These are phyloP conservation scores for Fusarium sp. DNA, from an alignment of 2,329 filamentous ascomycete species.

Conservation along the genomic window DNA sequence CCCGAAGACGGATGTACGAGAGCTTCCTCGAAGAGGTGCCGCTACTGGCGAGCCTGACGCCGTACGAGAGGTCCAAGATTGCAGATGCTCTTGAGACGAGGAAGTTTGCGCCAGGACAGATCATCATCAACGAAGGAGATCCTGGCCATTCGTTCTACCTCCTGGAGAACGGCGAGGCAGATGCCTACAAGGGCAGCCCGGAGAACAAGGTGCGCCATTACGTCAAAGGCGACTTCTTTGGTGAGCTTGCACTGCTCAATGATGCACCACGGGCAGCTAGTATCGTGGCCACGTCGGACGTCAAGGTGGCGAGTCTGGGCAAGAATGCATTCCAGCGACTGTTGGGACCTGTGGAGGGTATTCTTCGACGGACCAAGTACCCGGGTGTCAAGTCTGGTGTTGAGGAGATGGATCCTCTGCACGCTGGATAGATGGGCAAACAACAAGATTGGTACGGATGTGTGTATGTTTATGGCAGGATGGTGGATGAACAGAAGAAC, in stretches of 20 bases:
- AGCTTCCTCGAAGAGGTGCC: constrained; percentile 95
- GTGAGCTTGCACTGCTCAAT: constrained; percentile 92
- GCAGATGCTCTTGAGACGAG: constrained; percentile 94
- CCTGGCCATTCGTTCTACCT: constrained; percentile 93
- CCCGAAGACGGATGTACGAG: constrained; percentile 96
- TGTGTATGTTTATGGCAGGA: not conserved
- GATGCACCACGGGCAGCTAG: constrained; percentile 94
- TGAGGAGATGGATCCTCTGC: constrained; percentile 75
- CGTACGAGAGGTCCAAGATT: constrained; percentile 97
- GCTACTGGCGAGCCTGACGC: constrained; percentile 82
- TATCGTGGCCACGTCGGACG: constrained; percentile 83
- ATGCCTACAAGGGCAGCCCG: constrained; percentile 83
- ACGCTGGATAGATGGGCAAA: constrained; percentile 48
- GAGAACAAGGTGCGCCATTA: constrained; percentile 82
- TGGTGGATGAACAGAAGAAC: constrained; percentile 7
- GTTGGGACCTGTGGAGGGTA: constrained; percentile 91
- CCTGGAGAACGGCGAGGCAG: constrained; percentile 86
- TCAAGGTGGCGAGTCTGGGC: constrained; percentile 92
- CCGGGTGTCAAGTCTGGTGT: constrained; percentile 70
- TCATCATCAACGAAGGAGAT: constrained; percentile 92
- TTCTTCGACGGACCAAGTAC: constrained; percentile 85
- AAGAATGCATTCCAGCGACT: constrained; percentile 96
- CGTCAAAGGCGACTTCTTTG: constrained; percentile 95
- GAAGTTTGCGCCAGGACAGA: constrained; percentile 82
- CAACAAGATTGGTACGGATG: not conserved